Base-by-base conservation (phyloP, 768 basidiomycete species). In the Termitomyces sp. region DNA sequence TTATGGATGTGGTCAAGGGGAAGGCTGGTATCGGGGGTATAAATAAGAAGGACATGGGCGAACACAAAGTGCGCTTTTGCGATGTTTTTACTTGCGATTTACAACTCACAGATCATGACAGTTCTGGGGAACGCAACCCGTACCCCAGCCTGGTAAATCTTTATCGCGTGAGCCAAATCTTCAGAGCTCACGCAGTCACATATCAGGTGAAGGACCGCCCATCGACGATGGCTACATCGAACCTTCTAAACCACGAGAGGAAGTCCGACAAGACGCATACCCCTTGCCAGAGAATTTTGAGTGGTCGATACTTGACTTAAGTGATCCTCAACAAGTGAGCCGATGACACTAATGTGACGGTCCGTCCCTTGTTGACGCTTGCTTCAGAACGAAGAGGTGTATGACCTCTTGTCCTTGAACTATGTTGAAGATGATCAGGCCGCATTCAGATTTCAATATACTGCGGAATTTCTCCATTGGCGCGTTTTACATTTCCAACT, bases 71-170 rank as follows among this genome's bases (percentile, higher is more conserved):
- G 63, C 54, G 77, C 69, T 29, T 18, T 50, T n/a, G 15, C 26
- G 7, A 15, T 49, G 31, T 45, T 20, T 54, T 41, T 28, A 16
- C 39, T 50, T 53, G 51, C 13, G 5, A 53, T 56, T 24, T 51
- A 57, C 52, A 50, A 39, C 47, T 52, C 33, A 34, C 31, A n/a
- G 24, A 63, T 41, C 56, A 51, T 12, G 41, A 24, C 65, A 93
- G 94, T 99, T 99, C 74, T 98, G 97, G 97, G 84, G 78, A 34
- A 98, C 96, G 6, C 97, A 99, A 71, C 97, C 97, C 3, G 97
- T 99, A 7, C 90, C 93, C n/a, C 92, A 94, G 67, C 72, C 84
- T 55, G 90, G 90, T 86, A 66, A 64, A 70, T 29, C 54, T 28
- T 50, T 8, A 45, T 55, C 18, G 15, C 16, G 28, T 29, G 29